Evolutionary conservation across 83 land plant genomes (phyloP).

Genomic region (Isoetes engelmannii): DNA sequence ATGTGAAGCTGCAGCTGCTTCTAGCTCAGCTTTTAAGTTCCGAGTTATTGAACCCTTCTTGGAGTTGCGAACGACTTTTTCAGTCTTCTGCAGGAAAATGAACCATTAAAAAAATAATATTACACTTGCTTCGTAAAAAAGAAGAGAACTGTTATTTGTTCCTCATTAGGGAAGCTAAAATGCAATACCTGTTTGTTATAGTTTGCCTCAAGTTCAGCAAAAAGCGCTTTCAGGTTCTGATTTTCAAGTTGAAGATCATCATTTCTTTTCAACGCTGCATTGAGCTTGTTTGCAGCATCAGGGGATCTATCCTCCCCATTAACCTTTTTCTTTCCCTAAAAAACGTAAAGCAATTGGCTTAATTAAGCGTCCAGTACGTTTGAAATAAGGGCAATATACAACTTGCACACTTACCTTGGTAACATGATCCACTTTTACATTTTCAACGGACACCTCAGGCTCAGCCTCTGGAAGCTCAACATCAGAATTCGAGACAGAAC

Average conservation of each 20-base stretch:
- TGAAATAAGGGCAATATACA: no score
- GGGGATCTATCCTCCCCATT: not conserved
- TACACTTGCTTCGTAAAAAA: not conserved
- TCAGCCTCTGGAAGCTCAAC: no score
- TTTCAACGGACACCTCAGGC: no score
- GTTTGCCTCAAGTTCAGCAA: slow-evolving; percentile 11
- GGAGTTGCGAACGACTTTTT: not conserved
- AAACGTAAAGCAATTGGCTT: no score
- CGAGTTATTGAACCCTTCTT: slow-evolving; percentile 2
- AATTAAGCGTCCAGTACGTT: no score
- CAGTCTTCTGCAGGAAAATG: not conserved
- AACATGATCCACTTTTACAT: no score
- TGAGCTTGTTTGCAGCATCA: slow-evolving; percentile 11
- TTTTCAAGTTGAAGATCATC: slow-evolving; percentile 11
- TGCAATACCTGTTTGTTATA: not conserved
- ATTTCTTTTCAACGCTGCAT: slow-evolving; percentile 1
- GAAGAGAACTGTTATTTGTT: no score
- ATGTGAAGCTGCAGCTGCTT: not conserved
- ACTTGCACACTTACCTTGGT: no score
- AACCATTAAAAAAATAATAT: not conserved
- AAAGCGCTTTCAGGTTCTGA: slow-evolving; percentile 10
- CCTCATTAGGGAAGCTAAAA: no score
- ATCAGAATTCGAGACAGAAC: no score
- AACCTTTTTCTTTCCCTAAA: no score
- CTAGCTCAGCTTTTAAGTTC: slow-evolving; percentile 10